Evolutionary conservation across 2,329 filamentous ascomycete genomes (phyloP), one percentile per base, ranked within the genome.

Genomic region (Curvularia sp.): DNA sequence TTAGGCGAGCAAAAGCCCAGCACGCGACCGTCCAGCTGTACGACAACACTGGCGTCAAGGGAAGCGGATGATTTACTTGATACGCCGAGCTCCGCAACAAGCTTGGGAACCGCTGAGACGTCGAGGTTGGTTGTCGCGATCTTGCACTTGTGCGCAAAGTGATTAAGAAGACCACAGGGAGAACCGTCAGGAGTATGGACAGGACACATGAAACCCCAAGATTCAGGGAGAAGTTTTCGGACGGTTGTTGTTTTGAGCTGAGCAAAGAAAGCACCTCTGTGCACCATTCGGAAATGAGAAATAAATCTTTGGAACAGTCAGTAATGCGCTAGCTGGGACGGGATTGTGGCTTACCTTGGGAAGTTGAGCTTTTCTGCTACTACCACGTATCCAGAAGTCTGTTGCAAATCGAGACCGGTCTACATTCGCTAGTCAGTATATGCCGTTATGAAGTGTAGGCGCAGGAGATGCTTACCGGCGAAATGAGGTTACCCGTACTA

Each of bases 241-340:
- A 99, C 95, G 0, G 95, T 95, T 0, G 95, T 99, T 0, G 95
- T 99, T 80, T 97, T 98, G 64, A 99, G 81, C 76, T 98, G 92
- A 3, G 95, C 95, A 77, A 99, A 99, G 85, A 99, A 99, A 75
- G 92, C 95, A 83, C 95, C 95, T 88, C 95, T 88, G 81, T 99
- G 95, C 57, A 99, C 92, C 93, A 97, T 97, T 67, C 95, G 90
- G 85, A 99, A 99, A 78, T 99, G 95, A 78, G 92, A 95, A 81
- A 99, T 96, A 81, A 98, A 99, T 71, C 95, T 92, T 72, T 96
- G 88, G 77, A 98, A 4, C 13, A 33, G 49, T 51, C 9, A 51
- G 49, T 51, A 9, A 9, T 30, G 18, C 30, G 49, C 30, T 10
- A 39, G 24, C 31, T 13, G 42, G 18, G 35, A 28, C 18, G 22